Base-by-base conservation (phyloP, 495 filamentous ascomycete species). In the Aspergillus conjunctus region DNA sequence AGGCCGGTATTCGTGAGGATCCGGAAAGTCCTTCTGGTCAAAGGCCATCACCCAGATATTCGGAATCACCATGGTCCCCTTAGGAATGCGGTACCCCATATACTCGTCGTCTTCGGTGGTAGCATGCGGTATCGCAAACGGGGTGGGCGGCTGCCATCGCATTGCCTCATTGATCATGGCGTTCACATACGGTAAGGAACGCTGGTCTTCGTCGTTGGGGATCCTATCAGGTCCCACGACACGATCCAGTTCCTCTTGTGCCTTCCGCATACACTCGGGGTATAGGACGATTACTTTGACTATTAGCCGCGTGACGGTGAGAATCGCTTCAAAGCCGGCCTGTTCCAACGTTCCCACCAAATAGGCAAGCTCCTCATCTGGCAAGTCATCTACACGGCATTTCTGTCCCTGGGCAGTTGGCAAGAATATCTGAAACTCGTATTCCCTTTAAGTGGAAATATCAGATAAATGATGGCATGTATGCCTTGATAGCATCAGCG, bases 111-210 rank as follows among this genome's bases (percentile, higher is more conserved):
- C 80, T 46, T 83, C 68, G 4, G 78, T 81, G n/a, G 77, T 62
- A 0, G 77, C 77, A 56, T 88, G 85, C 0, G 84, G 83, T 20
- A 82, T 77, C 14, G 81, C 81, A 72, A 59, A 77, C 73, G 66
- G 85, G 73, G 65, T 82, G 68, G 51, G 79, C 69, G 85, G 84
- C 14, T 83, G 71, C 86, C 86, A 88, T 51, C 86, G 76, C 21
- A 86, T 71, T 10, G 79, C 73, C 68, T 89, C 86, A 65, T 84
- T 83, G 15, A 87, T 77, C 14, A 83, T 73, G 0, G 85, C 84
- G 33, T 84, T 71, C 52, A 87, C 62, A 56, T 78, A 58, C 7
- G 81, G 82, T 12, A 84, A 53, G 34, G 66, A 64, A 50, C 76
- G 69, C 18, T 75, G 49, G 49, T 85, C 79, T 21, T 74, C 73